Conservation (phyloP, 208 protist genomes). For the Trypanosoma vivax region DNA sequence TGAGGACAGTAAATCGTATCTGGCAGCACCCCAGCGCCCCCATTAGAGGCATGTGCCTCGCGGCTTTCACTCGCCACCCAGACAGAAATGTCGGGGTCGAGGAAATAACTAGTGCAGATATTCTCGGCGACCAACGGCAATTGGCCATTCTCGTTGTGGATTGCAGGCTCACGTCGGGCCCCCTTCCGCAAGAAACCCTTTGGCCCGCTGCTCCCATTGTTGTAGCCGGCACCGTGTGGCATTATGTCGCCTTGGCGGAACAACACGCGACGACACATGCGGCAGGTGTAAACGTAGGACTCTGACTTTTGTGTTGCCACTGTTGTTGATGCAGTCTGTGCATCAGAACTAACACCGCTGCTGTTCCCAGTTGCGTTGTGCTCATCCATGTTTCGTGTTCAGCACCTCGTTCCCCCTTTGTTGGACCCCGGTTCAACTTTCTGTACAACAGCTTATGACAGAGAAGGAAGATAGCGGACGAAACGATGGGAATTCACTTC, state of each 20-base stretch:
- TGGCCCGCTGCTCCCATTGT: conserved; percentile 28
- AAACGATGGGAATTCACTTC: too few relatives aligned
- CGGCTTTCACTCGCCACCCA: conserved; percentile 68
- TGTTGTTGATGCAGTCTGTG: conserved; percentile 3
- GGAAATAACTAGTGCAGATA: conserved; percentile 76
- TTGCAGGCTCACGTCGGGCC: conserved; percentile 2
- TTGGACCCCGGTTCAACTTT: too few relatives aligned
- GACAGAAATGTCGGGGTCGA: conserved; percentile 60
- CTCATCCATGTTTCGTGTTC: too few relatives aligned
- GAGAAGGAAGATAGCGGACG: too few relatives aligned
- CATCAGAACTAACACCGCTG: neutral
- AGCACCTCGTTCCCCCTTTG: too few relatives aligned
- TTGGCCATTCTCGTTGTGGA: neutral
- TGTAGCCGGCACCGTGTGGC: conserved; percentile 33
- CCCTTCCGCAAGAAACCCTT: conserved; percentile 28
- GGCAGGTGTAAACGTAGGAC: conserved; percentile 49
- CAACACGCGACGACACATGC: conserved; percentile 42
- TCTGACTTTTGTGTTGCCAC: neutral
- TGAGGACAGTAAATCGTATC: conserved; percentile 85
- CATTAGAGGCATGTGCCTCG: conserved; percentile 20
- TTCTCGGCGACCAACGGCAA: neutral
- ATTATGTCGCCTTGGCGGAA: conserved; percentile 43
- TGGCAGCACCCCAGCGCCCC: conserved; percentile 38
- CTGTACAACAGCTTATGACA: too few relatives aligned
- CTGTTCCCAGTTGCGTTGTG: too few relatives aligned